Evolutionary conservation across 768 basidiomycete genomes (phyloP).

Genomic region (Termitomyces sp.): DNA sequence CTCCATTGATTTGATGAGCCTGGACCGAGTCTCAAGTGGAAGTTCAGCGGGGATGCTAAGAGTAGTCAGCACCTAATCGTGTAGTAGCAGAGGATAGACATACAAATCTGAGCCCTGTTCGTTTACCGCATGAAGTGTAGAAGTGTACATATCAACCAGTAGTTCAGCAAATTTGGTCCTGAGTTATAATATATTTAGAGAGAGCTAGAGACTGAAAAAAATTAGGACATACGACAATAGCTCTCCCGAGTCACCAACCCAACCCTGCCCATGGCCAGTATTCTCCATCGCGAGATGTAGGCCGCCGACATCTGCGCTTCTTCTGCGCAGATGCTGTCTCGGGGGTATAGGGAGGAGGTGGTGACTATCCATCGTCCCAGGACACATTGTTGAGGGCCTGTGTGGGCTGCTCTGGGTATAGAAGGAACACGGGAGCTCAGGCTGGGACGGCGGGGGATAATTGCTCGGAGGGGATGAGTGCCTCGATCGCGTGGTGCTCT

Average conservation of each 20-base stretch:
- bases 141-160: conserved; percentile 79
- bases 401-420: no score
- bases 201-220: not conserved
- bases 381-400: conserved; percentile 3
- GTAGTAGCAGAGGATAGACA: conserved; percentile 18
- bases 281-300: conserved; percentile 74
- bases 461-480: conserved; percentile 23
- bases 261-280: conserved; percentile 62
- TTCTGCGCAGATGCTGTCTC: conserved; percentile 37
- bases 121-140: conserved; percentile 72
- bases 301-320: conserved; percentile 89
- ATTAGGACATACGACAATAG: conserved; percentile 41
- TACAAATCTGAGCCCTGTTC: conserved; percentile 45
- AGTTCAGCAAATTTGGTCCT: conserved; percentile 76
- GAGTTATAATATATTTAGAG: conserved; percentile 7
- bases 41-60: conserved; percentile 46
- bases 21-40: conserved; percentile 45
- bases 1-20: conserved; percentile 66
- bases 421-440: conserved; percentile 5
- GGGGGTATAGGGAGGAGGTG: not conserved
- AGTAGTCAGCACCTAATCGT: not conserved
- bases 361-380: conserved; percentile 7
- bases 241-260: conserved; percentile 51
- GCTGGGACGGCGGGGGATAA: conserved; percentile 18
- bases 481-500: conserved; percentile 41